Base-by-base conservation (phyloP, 2,329 filamentous ascomycete species). In the Arthrobotrys iridis region DNA sequence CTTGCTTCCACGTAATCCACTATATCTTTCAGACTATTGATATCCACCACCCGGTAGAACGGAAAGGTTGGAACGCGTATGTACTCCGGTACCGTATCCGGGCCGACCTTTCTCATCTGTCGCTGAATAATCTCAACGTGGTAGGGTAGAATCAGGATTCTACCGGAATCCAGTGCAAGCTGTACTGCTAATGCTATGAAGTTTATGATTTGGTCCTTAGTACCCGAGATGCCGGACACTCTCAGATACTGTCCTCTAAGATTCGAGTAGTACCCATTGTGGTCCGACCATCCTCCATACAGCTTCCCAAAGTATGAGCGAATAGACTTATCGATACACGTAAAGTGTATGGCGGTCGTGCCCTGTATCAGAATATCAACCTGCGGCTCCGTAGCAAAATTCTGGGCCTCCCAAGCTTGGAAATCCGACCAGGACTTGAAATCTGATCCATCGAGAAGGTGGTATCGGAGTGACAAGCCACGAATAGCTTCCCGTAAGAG, bases 211-310 rank as follows among this genome's bases (percentile, higher is more conserved):
- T 75, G 71, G 3, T 75, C 71, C 15, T 59, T 75, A 1, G 46
- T 63, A 8, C 71, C 71, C 6, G 63, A 63, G 28, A 75, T 63
- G 4, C 46, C 57, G 2, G 63, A 57, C 3, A 75, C 30, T 10
- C 30, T 58, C 6, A 75, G 46, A 33, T 75, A 75, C 13, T 63
- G 35, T 4, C 71, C 71, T n/a, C 71, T 40, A 1, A 75, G 30
- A 26, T 75, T 75, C 8, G 63, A 63, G 37, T 75, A 75, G 20
- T 75, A 75, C 5, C 71, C 71, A 35, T 75, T 75, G 24, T 75
- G 43, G 43, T 75, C 71, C 18, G 71, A 75, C 71, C 71, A 75
- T 24, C 71, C 71, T 13, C 71, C 71, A 22, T 37, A 68, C 4
- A 75, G 40, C 48, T 75, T 75, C 3, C 63, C 71, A 52, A 75